Evolutionary conservation across 2,329 filamentous ascomycete genomes (phyloP).

Genomic region (Aureobasidium sp.): DNA sequence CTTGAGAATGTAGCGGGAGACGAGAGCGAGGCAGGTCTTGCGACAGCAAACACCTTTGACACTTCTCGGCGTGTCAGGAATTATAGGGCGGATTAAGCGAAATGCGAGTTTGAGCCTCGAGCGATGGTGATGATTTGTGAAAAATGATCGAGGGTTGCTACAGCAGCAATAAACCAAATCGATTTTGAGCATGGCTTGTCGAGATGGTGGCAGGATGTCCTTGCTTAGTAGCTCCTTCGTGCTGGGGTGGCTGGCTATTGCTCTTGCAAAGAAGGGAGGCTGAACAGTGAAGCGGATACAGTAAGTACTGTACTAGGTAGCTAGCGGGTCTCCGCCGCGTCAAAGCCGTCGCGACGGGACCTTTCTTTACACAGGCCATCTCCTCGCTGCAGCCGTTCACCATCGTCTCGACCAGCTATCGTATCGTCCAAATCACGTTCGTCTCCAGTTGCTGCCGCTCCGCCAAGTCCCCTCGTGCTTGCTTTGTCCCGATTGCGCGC

Average conservation of each 20-base stretch:
- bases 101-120: background rate
- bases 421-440: background rate
- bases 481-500: background rate
- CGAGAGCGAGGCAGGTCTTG: background rate
- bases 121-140: background rate
- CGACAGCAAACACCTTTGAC: background rate
- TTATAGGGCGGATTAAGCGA: background rate
- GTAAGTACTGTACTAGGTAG: no score
- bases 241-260: background rate
- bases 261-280: background rate
- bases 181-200: background rate
- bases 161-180: background rate
- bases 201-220: background rate
- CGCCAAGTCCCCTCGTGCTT: background rate
- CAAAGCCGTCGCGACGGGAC: background rate
- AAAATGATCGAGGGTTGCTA: background rate
- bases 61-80: slow-evolving; percentile 5
- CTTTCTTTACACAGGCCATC: background rate
- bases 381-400: background rate
- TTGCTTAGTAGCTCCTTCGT: background rate
- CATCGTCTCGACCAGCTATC: background rate
- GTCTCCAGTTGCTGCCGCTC: background rate
- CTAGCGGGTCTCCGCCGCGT: background rate
- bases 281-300: background rate
- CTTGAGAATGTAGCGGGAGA: background rate